Evolutionary conservation across 2,329 filamentous ascomycete species (phyloP).

Genomic region (Grosmannia penicillata): DNA sequence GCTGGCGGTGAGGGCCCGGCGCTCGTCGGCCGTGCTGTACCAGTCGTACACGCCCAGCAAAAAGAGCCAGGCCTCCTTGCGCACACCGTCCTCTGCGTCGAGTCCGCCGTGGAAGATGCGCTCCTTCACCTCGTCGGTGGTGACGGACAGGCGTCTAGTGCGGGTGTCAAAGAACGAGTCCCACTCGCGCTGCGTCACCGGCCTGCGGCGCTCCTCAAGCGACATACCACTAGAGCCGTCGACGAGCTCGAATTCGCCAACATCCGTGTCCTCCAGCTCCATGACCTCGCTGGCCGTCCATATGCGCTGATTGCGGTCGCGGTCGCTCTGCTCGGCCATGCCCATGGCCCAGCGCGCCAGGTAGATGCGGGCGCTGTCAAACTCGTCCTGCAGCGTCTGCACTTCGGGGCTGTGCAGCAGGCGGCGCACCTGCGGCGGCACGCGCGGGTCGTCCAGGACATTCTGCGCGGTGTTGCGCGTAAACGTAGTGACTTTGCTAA

Average conservation of each 20-base stretch:
- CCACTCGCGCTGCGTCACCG: conserved; percentile 77
- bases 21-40: conserved; percentile 78
- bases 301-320: conserved; percentile 69
- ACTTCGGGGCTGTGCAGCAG: conserved; percentile 86
- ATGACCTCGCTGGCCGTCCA: conserved; percentile 90
- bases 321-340: conserved; percentile 91
- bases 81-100: conserved; percentile 73
- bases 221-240: conserved; percentile 59
- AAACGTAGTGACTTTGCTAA: conserved; percentile 95
- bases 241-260: conserved; percentile 90
- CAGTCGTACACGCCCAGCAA: conserved; percentile 83
- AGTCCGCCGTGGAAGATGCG: conserved; percentile 93
- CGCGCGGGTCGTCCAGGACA: conserved; percentile 75
- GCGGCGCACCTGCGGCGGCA: conserved; percentile 77
- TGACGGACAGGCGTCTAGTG: conserved; percentile 63
- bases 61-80: conserved; percentile 96
- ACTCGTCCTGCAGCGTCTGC: conserved; percentile 89
- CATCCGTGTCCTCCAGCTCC: conserved; percentile 85
- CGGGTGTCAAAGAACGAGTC: conserved; percentile 68
- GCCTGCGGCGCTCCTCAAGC: conserved; percentile 61
- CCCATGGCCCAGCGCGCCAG: conserved; percentile 97
- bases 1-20: conserved; percentile 68
- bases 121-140: conserved; percentile 86
- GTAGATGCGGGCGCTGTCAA: conserved; percentile 89
- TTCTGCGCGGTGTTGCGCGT: conserved; percentile 85